These are phyloP conservation scores for Irpex lacteus DNA, from an alignment of 1,284 basidiomycete genomes.

Conservation along the genomic window DNA sequence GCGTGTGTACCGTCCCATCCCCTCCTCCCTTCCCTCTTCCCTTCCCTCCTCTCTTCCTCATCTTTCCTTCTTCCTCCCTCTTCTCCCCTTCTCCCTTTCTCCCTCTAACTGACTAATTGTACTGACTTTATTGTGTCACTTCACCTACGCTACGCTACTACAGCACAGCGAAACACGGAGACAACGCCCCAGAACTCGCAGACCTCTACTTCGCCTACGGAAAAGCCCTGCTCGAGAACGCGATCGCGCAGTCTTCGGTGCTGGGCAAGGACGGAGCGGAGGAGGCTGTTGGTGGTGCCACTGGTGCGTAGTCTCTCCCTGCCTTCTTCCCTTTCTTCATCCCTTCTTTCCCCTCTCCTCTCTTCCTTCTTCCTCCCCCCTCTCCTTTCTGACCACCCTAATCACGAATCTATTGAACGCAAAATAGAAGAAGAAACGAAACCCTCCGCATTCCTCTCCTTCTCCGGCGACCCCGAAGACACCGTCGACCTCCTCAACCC, in stretches of 20 bases:
- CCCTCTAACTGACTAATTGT: slow-evolving; percentile 4
- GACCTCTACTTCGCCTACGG: slow-evolving; percentile 86
- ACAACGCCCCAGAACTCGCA: slow-evolving; percentile 75
- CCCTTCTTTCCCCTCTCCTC: too few species aligned
- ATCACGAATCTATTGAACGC: too few species aligned
- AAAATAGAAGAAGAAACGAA: slow-evolving; percentile 25
- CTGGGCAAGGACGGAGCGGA: slow-evolving; percentile 78
- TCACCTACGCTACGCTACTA: too few species aligned
- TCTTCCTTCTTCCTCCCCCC: too few species aligned
- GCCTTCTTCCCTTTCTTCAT: too few species aligned
- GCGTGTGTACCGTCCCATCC: slow-evolving; percentile 54
- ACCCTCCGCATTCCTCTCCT: slow-evolving; percentile 61
- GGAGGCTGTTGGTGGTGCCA: slow-evolving; percentile 42
- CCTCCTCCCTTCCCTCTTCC: not conserved
- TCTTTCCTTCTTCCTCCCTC: too few species aligned
- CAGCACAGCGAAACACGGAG: slow-evolving; percentile 71
- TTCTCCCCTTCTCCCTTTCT: too few species aligned
- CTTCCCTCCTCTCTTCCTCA: not conserved
- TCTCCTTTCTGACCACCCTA: too few species aligned
- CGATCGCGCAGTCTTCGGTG: slow-evolving; percentile 77
- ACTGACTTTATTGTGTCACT: slow-evolving; percentile 1
- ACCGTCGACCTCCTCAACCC: too few species aligned
- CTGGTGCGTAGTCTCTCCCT: slow-evolving; percentile 19
- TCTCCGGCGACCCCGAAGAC: slow-evolving; percentile 72
- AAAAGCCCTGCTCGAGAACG: slow-evolving; percentile 85